These are phyloP conservation scores for Lachnellula occidentalis DNA, from an alignment of 2,329 filamentous ascomycete genomes.

Conservation along the genomic window DNA sequence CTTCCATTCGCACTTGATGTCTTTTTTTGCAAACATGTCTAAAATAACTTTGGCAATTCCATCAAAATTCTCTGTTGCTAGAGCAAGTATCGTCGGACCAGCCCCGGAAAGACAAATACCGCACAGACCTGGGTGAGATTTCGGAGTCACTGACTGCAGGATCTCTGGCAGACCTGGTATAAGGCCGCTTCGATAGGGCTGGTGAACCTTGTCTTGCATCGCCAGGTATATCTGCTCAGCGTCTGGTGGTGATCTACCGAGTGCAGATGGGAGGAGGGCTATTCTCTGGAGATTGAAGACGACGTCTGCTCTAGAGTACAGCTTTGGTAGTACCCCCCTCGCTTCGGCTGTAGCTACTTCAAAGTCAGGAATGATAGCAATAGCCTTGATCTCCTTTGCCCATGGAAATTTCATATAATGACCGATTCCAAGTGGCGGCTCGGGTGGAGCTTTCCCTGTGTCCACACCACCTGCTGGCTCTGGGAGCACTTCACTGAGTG, in stretches of 20 bases:
- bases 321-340: conserved; percentile 73
- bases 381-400: conserved; percentile 91
- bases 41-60: conserved; percentile 79
- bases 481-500: conserved; percentile 86
- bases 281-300: conserved; percentile 93
- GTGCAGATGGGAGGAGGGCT: conserved; percentile 80
- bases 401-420: conserved; percentile 95
- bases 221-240: conserved; percentile 92
- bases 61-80: conserved; percentile 87
- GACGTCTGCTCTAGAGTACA: conserved; percentile 76
- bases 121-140: conserved; percentile 78
- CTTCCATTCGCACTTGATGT: conserved; percentile 79
- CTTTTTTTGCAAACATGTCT: conserved; percentile 62
- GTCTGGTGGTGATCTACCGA: conserved; percentile 85
- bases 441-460: conserved; percentile 78
- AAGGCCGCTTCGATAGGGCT: conserved; percentile 86
- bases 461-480: conserved; percentile 86
- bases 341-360: conserved; percentile 93
- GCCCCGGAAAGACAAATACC: conserved; percentile 94
- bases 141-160: conserved; percentile 82
- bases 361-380: conserved; percentile 94
- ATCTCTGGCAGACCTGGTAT: conserved; percentile 91
- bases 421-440: conserved; percentile 87
- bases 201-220: conserved; percentile 98
- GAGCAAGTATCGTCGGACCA: conserved; percentile 87